Percentiles rank a stretch among this genome's conserved stretches.
Conservation (phyloP, 2,329 filamentous ascomycete species). For the Aspergillus latus region DNA sequence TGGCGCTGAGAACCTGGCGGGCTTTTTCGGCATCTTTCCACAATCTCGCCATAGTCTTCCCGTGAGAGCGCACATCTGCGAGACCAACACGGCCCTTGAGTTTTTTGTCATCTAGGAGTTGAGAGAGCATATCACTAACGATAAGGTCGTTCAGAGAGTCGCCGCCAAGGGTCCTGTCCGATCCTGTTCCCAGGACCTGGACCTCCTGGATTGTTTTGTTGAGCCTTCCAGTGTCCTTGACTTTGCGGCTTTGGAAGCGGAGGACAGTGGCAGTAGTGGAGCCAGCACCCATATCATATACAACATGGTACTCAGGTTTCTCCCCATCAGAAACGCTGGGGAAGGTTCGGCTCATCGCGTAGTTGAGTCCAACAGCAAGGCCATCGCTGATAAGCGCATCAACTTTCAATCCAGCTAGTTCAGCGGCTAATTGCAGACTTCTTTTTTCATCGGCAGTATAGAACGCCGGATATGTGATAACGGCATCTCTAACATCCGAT, state of each 20-base stretch:
- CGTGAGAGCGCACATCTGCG: slow-evolving; percentile 63
- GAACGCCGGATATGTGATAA: slow-evolving; percentile 87
- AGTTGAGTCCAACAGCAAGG: slow-evolving; percentile 89
- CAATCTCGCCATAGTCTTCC: slow-evolving; percentile 84
- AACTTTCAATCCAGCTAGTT: slow-evolving; percentile 83
- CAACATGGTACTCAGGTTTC: slow-evolving; percentile 85
- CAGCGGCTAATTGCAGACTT: slow-evolving; percentile 78
- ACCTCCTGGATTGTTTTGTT: slow-evolving; percentile 98
- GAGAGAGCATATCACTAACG: slow-evolving; percentile 79
- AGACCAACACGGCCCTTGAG: slow-evolving; percentile 40
- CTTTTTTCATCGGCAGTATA: slow-evolving; percentile 89
- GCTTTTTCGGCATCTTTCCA: slow-evolving; percentile 86
- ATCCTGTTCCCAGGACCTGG: slow-evolving; percentile 80
- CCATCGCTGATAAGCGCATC: slow-evolving; percentile 85
- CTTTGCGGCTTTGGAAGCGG: slow-evolving; percentile 80
- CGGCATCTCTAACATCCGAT: slow-evolving; percentile 71
- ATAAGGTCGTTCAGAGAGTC: slow-evolving; percentile 86
- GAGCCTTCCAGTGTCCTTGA: slow-evolving; percentile 89
- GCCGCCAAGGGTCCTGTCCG: slow-evolving; percentile 86
- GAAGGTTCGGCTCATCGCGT: slow-evolving; percentile 88
- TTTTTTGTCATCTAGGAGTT: slow-evolving; percentile 70
- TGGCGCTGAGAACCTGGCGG: slow-evolving; percentile 89
- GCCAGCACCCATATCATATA: slow-evolving; percentile 97
- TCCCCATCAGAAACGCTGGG: slow-evolving; percentile 77
- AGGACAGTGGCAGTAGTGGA: slow-evolving; percentile 88